These are phyloP conservation scores for Ceratocystiopsis sp. DNA, from an alignment of 2,329 filamentous ascomycete species.

Conservation along the genomic window DNA sequence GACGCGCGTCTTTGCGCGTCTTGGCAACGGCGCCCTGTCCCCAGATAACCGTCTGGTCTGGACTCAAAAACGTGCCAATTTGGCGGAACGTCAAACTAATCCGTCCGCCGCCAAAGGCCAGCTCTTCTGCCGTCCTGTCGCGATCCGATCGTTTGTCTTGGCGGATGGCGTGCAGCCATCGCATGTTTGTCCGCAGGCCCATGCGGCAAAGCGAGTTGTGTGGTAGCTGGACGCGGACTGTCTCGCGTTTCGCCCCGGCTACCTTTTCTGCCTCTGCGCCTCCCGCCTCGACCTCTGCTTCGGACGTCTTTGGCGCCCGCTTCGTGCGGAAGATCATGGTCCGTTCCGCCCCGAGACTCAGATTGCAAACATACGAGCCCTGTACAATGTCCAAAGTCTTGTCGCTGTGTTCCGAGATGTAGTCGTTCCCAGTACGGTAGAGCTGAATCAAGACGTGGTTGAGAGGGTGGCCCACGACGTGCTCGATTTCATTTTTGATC, in stretches of 20 bases:
- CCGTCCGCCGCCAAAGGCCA: constrained; percentile 55
- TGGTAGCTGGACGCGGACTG: constrained; percentile 55
- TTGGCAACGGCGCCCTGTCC: constrained; percentile 75
- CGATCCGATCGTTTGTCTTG: constrained; percentile 58
- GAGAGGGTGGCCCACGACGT: constrained; percentile 56
- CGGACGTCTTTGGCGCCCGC: constrained; percentile 23
- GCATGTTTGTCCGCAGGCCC: constrained; percentile 62
- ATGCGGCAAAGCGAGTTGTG: constrained; percentile 83
- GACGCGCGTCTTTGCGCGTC: constrained; percentile 36
- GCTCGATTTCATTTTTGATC: constrained; percentile 53
- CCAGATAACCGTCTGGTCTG: constrained; percentile 57
- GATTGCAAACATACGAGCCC: constrained; percentile 73
- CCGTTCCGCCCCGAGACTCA: constrained; percentile 81
- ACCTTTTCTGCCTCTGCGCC: not conserved
- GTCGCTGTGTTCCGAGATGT: constrained; percentile 92
- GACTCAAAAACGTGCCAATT: constrained; percentile 70
- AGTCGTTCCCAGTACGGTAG: constrained; percentile 77
- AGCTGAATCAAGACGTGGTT: constrained; percentile 90
- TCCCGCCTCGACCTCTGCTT: not conserved
- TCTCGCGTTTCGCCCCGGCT: constrained; percentile 23
- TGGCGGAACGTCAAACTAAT: constrained; percentile 85
- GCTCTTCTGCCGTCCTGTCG: constrained; percentile 54
- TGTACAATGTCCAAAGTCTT: constrained; percentile 84
- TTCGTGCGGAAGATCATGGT: constrained; percentile 84
- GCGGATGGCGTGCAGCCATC: constrained; percentile 85